Evolutionary conservation across 2,329 filamentous ascomycete species (phyloP).

Genomic region (Albophoma yamanashiensis): DNA sequence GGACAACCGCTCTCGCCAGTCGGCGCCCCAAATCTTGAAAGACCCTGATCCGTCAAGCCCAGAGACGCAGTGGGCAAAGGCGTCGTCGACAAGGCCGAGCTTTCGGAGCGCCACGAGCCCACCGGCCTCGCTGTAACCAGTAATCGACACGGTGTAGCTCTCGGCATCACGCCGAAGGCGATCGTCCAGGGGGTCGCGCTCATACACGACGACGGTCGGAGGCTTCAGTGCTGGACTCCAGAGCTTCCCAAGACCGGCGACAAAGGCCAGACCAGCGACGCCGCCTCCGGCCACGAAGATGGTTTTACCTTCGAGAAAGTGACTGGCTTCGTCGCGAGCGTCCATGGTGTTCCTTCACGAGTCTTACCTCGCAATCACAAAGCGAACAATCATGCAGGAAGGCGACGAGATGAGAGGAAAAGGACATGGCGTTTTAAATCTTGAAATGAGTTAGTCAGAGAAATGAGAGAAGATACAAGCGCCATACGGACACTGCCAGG

Average conservation of each 20-base stretch:
- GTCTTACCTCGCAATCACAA: neutral
- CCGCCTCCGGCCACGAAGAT: conserved; percentile 33
- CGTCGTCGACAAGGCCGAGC: conserved; percentile 24
- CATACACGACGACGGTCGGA: conserved; percentile 27
- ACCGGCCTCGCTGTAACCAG: conserved; percentile 20
- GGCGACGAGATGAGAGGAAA: neutral
- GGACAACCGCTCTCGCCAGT: conserved; percentile 23
- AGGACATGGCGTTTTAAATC: neutral
- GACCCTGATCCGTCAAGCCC: conserved; percentile 16
- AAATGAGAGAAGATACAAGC: neutral
- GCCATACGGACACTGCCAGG: neutral
- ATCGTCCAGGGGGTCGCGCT: conserved; percentile 25
- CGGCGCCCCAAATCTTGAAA: conserved; percentile 29
- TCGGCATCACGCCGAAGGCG: conserved; percentile 17
- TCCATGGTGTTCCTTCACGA: conserved; percentile 5
- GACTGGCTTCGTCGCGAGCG: conserved; percentile 2
- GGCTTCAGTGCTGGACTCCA: conserved; percentile 20
- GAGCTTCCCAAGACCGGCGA: conserved; percentile 24
- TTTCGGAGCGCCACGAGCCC: conserved; percentile 27
- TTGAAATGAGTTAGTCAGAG: neutral
- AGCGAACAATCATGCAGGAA: neutral
- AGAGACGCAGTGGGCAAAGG: conserved; percentile 19
- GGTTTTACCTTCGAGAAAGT: conserved; percentile 26
- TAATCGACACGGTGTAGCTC: conserved; percentile 27
- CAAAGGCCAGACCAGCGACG: conserved; percentile 31